Evolutionary conservation across 192 early-diverging fungal genomes (phyloP).

Genomic region (Nowakowskiella sp.): DNA sequence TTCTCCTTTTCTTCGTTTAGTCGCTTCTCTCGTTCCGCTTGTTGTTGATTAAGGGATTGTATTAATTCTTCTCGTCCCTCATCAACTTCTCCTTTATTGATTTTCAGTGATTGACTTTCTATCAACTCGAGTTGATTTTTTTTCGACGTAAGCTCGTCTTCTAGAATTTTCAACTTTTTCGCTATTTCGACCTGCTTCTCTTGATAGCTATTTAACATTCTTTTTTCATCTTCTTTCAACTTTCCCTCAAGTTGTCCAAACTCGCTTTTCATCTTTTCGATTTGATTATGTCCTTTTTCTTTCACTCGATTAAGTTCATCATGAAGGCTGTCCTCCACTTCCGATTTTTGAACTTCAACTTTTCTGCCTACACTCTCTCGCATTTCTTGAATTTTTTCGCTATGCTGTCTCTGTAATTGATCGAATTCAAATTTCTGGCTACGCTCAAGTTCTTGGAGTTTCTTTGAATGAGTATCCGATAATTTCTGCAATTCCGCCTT

Average conservation of each 20-base stretch:
- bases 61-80: background rate
- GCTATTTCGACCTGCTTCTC: background rate
- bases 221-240: background rate
- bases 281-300: background rate
- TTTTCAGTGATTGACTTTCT: no score
- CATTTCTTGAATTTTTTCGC: background rate
- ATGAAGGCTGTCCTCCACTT: background rate
- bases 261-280: conserved; percentile 16
- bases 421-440: no score
- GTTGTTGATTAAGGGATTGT: background rate
- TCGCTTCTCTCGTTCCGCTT: conserved; percentile 1
- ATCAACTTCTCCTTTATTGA: background rate
- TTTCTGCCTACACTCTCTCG: background rate
- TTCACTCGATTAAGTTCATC: background rate
- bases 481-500: no score
- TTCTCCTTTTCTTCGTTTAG: no score
- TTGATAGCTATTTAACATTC: background rate
- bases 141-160: no score
- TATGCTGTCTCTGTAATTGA: no score
- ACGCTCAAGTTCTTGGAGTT: no score
- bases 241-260: conserved; percentile 15
- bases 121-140: no score
- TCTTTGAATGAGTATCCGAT: no score
- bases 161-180: background rate
- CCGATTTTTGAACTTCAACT: background rate